These are phyloP conservation scores for Neopestalotiopsis rosae DNA, from an alignment of 2,329 filamentous ascomycete species.

Conservation along the genomic window DNA sequence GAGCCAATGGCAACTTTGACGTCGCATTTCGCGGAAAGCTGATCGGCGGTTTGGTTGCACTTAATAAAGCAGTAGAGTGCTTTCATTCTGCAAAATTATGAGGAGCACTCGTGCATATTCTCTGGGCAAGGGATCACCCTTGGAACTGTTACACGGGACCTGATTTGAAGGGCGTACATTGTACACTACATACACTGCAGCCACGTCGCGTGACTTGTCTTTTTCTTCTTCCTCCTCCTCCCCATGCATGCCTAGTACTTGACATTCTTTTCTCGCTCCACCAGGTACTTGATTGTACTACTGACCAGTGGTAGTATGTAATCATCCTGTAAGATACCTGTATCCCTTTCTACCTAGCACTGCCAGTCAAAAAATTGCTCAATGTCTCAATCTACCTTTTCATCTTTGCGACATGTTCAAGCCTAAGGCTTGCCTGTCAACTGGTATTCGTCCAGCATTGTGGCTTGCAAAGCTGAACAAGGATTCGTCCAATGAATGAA, in stretches of 20 bases:
- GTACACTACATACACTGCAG: not conserved
- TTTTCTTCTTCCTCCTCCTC: not conserved
- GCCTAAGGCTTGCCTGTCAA: no score
- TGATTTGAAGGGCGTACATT: not conserved
- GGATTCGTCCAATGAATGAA: no score
- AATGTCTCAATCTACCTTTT: no score
- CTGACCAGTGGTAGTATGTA: no score
- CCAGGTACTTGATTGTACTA: no score
- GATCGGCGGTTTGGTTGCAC: not conserved
- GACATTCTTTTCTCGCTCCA: not conserved
- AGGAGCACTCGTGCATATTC: not conserved
- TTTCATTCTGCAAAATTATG: conserved; percentile 1
- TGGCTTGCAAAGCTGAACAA: no score
- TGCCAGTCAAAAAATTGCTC: no score
- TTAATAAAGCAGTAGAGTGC: not conserved
- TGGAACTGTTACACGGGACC: not conserved
- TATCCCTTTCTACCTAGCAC: no score
- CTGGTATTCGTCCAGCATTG: no score
- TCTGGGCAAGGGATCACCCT: not conserved
- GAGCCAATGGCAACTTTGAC: not conserved
- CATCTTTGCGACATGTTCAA: no score
- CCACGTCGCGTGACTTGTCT: not conserved
- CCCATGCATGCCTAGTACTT: not conserved
- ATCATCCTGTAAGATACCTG: no score
- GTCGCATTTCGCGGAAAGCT: not conserved